phyloP scores from a whole-genome alignment of 2,329 filamentous ascomycete species.

The Fusarium sp. region DNA sequence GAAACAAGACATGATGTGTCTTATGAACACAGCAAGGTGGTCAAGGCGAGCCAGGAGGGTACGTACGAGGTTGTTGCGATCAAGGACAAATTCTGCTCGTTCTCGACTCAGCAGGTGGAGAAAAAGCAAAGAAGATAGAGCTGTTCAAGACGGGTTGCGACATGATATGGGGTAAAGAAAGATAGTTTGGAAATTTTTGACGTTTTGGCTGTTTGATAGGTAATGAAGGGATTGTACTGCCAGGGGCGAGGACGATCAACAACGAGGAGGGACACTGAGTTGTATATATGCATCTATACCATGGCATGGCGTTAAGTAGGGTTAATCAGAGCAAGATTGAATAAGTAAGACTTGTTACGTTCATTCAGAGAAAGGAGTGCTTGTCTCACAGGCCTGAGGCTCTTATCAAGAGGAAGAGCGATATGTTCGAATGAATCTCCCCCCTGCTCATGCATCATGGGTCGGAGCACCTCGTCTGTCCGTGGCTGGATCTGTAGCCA shows the following conservation, averaged over 20 bases:
- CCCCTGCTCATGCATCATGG: background rate
- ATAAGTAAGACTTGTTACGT: constrained; percentile 30
- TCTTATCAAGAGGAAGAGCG: background rate
- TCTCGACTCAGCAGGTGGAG: constrained; percentile 74
- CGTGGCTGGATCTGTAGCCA: background rate
- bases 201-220: constrained; percentile 25
- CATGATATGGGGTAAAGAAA: constrained; percentile 3
- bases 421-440: background rate
- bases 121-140: constrained; percentile 56
- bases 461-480: background rate
- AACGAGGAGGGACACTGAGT: constrained; percentile 32
- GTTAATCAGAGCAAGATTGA: constrained; percentile 38
- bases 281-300: constrained; percentile 51
- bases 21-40: constrained; percentile 80
- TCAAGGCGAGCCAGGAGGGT: constrained; percentile 90
- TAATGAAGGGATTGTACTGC: constrained; percentile 28
- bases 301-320: constrained; percentile 50
- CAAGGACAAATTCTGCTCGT: constrained; percentile 91
- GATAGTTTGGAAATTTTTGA: constrained; percentile 28
- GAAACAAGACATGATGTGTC: constrained; percentile 92
- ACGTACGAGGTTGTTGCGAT: constrained; percentile 98
- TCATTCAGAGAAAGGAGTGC: background rate
- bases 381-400: background rate
- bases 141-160: background rate
- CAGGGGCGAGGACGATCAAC: constrained; percentile 16